Evolutionary conservation across 345 rosid genomes (phyloP).

Genomic region (Physaria fendleri): DNA sequence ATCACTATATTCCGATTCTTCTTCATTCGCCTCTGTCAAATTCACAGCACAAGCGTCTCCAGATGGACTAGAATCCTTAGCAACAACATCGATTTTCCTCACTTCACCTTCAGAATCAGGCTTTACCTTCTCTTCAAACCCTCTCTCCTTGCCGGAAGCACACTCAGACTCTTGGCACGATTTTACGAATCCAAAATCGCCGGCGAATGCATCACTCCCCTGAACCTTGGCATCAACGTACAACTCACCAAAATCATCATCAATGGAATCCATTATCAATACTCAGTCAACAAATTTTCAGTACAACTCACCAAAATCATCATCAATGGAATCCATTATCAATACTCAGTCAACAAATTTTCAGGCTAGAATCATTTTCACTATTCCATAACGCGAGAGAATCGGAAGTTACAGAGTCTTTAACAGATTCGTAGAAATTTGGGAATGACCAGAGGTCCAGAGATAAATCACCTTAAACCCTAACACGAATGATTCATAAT

Average conservation of each 20-base stretch:
- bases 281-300: too few relatives aligned
- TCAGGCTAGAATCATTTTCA: background rate
- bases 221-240: constrained; percentile 45
- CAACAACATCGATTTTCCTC: background rate
- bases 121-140: background rate
- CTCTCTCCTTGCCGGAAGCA: background rate
- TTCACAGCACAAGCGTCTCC: constrained; percentile 1
- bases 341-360: too few relatives aligned
- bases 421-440: too few relatives aligned
- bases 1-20: constrained; percentile 37
- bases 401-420: too few relatives aligned
- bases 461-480: too few relatives aligned
- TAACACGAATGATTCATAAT: too few relatives aligned
- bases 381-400: background rate
- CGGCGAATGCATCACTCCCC: constrained; percentile 27
- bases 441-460: too few relatives aligned
- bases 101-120: background rate
- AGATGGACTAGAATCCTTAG: constrained; percentile 15
- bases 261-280: constrained; percentile 47
- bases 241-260: constrained; percentile 59
- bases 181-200: background rate
- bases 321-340: constrained; percentile 48
- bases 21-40: background rate
- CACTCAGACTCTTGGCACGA: constrained; percentile 19
- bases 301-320: constrained; percentile 63